Base-by-base conservation (phyloP, 2,329 filamentous ascomycete genomes). In the Aspergillus carbonarius region DNA sequence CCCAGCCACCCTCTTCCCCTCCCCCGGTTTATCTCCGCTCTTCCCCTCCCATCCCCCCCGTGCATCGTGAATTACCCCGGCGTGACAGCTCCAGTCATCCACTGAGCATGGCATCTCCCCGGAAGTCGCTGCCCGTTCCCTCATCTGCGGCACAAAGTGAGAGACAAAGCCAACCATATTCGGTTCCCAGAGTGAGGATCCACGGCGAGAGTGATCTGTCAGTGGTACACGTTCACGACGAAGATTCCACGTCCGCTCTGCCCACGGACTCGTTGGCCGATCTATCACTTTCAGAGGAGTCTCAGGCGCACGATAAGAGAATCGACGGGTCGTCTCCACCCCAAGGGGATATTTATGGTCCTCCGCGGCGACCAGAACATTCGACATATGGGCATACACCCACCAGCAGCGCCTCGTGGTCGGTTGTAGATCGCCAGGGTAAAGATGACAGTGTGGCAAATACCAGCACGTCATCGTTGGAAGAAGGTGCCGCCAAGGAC, bases 11-110 rank as follows among this genome's bases (percentile, higher is more conserved):
- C 37, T 73, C 77, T 37, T 74, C 76, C 66, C 77, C 77, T 60
- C 72, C 76, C n/a, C 74, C 76, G 27, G 76, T 76, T 60, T 78
- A 79, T 63, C 68, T 78, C 61, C 69, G 72, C 61, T 72, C 75
- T 50, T 73, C 75, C 55, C 68, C 73, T 60, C 69, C 73, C 35
- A 63, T 69, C 39, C 63, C 67, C 49, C 53, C 66, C 50, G 63
- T 58, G 15, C 61, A 48, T 27, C 64, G 64, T 57, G 67, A 64
- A 59, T 48, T 59, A 37, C 63, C 63, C 15, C 68, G 70, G 51
- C 68, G 66, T 54, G 64, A 66, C 39, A 66, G 63, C 17, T 63
- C 68, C 3, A 59, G 65, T 42, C 62, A 51, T 13, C 65, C 65
- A 18, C 55, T 61, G 47, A 66, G 53, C 20, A 60, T 66, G 57